Base-by-base conservation (phyloP, 306 rosid genomes). In the Pachyrhizus erosus region DNA sequence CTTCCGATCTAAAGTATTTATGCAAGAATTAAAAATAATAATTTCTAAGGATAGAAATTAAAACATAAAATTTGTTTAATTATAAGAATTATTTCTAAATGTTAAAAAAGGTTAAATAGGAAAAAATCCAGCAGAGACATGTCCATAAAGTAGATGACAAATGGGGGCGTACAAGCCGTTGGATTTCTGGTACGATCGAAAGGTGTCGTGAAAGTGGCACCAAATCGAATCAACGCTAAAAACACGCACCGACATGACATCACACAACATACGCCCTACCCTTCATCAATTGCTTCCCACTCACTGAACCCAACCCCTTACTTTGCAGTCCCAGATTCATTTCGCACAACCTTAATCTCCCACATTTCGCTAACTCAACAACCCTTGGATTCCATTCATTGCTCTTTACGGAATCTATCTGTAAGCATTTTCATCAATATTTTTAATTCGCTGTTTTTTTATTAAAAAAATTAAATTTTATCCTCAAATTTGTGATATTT, bases 321-420 rank as follows among this genome's bases (percentile, higher is more conserved):
- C 79, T 34, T 52, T 39, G 52, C 78, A 49, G 46, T 27, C 12
- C 27, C 78, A 68, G 23, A 68, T 78, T 83, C 66, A 73, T 76
- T 82, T 39, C 72, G 20, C 76, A 6, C 61, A 12, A 49, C 14
- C 52, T n/a, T 9, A 49, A 1, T 45, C 62, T 58, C 49, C 26
- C 78, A 75, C 46, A 34, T 87, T 72, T 81, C 86, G 83, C 89
- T 13, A 83, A 74, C 72, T 34, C 70, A 34, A 21, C 29, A 17
- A 9, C 33, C 17, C 9, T 15, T 64, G 18, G 2, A 43, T 27
- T 37, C 61, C 31, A 10, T 60, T 62, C 61, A 70, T 76, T 60
- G 27, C 71, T 10, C 7, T 43, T 24, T 55, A 70, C 77, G 7
- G 29, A 43, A 62, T 84, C 72, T 49, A 43, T 26, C 17, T 52